Percentiles rank a stretch among this genome's conserved stretches.
phyloP scores from a whole-genome alignment of 116 monocot species.

The Papilionanthe hybrid region DNA sequence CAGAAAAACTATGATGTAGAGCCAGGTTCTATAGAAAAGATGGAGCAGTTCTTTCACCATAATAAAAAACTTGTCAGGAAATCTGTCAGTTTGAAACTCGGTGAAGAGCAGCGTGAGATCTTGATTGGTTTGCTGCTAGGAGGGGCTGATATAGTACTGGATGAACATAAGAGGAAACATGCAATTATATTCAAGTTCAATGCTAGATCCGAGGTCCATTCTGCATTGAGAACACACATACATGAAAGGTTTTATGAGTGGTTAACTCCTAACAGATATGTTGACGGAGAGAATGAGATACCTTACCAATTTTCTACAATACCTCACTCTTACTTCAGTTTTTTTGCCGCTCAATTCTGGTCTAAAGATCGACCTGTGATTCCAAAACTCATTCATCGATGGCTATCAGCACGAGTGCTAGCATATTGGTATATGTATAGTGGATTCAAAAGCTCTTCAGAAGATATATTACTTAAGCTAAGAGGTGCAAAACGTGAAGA shows the following conservation, averaged over 20 bases:
- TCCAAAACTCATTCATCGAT: constrained; percentile 81
- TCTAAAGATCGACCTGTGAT: constrained; percentile 33
- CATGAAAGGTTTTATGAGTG: constrained; percentile 73
- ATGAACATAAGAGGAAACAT: constrained; percentile 45
- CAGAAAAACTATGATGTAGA: constrained; percentile 83
- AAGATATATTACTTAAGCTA: constrained; percentile 73
- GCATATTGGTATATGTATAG: constrained; percentile 98
- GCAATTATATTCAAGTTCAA: constrained; percentile 54
- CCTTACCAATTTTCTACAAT: constrained; percentile 56
- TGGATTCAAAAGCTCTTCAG: constrained; percentile 50
- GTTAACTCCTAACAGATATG: constrained; percentile 37
- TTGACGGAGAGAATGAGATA: constrained; percentile 27
- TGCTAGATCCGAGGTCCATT: constrained; percentile 44
- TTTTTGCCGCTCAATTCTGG: constrained; percentile 72
- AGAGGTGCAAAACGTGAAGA: constrained; percentile 53
- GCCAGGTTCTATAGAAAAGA: constrained; percentile 33
- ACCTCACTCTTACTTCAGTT: constrained; percentile 53
- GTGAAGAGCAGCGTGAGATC: constrained; percentile 85
- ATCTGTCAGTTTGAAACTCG: constrained; percentile 60
- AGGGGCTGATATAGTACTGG: constrained; percentile 44
- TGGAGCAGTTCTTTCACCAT: constrained; percentile 43
- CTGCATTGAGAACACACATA: constrained; percentile 52
- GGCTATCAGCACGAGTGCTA: constrained; percentile 63
- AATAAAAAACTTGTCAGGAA: constrained; percentile 58
- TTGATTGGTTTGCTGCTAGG: constrained; percentile 82